phyloP scores from a whole-genome alignment of 2,329 filamentous ascomycete species.

The Epichloe hybrida region DNA sequence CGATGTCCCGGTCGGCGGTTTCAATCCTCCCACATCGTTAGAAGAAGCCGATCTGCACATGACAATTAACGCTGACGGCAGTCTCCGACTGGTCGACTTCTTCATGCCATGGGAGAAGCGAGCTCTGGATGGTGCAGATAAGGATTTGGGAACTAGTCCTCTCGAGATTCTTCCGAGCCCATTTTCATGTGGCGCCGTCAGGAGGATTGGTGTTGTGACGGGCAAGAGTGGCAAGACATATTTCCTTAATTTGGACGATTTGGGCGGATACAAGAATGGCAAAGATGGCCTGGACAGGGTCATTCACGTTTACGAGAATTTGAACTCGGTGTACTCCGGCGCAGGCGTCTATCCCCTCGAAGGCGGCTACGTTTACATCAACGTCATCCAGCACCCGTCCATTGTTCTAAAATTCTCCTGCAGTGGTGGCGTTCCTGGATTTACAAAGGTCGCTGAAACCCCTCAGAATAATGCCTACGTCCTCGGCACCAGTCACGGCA shows the following conservation, averaged over 20 bases:
- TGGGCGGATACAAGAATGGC: slow-evolving; percentile 27
- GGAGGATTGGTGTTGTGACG: slow-evolving; percentile 34
- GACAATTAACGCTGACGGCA: slow-evolving; percentile 26
- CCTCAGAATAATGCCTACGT: slow-evolving; percentile 35
- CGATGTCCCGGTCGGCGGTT: slow-evolving; percentile 24
- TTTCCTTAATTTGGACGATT: slow-evolving; percentile 27
- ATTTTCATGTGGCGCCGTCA: slow-evolving; percentile 29
- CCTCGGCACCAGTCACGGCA: slow-evolving; percentile 43
- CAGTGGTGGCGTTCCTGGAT: slow-evolving; percentile 34
- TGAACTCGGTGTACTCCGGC: slow-evolving; percentile 32
- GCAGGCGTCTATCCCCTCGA: slow-evolving; percentile 34
- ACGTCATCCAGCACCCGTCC: slow-evolving; percentile 38
- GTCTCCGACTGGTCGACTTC: slow-evolving; percentile 33
- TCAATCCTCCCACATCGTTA: slow-evolving; percentile 25
- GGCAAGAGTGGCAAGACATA: slow-evolving; percentile 39
- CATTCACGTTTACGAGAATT: slow-evolving; percentile 29
- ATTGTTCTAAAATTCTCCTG: slow-evolving; percentile 46
- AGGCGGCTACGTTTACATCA: slow-evolving; percentile 35
- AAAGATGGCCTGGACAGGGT: slow-evolving; percentile 25
- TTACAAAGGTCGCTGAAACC: slow-evolving; percentile 38
- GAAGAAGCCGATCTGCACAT: slow-evolving; percentile 33
- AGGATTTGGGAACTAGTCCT: slow-evolving; percentile 34
- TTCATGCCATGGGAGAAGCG: slow-evolving; percentile 41
- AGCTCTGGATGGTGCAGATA: slow-evolving; percentile 34
- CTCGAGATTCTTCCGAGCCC: slow-evolving; percentile 27